Conservation (phyloP, 257 asterid genomes). For the Petunia secreta region DNA sequence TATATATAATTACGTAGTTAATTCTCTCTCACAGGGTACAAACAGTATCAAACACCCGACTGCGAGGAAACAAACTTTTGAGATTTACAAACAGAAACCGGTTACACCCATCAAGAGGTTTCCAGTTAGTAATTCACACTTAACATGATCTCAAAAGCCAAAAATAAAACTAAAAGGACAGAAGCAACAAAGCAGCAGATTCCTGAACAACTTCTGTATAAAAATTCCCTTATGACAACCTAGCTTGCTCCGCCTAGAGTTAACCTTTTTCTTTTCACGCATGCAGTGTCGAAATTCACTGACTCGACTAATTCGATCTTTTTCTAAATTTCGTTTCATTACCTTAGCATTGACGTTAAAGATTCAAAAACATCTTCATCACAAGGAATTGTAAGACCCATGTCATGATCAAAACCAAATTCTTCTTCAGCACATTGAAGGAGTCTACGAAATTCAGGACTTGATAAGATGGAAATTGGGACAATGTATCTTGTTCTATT, state of each 20-base stretch:
- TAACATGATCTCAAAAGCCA: neutral
- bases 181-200: constrained; percentile 21
- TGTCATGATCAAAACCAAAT: constrained; percentile 62
- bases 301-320: neutral
- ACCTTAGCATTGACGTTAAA: constrained; percentile 44
- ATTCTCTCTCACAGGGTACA: constrained; percentile 27
- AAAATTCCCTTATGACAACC: neutral
- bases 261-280: neutral
- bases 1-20: neutral
- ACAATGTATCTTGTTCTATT: constrained; percentile 50
- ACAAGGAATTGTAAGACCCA: constrained; percentile 65
- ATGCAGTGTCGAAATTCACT: neutral
- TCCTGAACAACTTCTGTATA: constrained; percentile 21
- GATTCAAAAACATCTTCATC: constrained; percentile 50
- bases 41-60: constrained; percentile 18
- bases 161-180: neutral
- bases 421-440: constrained; percentile 61
- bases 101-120: neutral
- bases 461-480: constrained; percentile 47
- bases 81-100: constrained; percentile 12
- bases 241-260: neutral
- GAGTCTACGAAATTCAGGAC: constrained; percentile 45
- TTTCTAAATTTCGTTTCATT: neutral
- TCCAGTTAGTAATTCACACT: constrained; percentile 12
- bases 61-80: constrained; percentile 28